Base-by-base conservation (phyloP, 2,329 filamentous ascomycete genomes). In the Cercospora sojina region DNA sequence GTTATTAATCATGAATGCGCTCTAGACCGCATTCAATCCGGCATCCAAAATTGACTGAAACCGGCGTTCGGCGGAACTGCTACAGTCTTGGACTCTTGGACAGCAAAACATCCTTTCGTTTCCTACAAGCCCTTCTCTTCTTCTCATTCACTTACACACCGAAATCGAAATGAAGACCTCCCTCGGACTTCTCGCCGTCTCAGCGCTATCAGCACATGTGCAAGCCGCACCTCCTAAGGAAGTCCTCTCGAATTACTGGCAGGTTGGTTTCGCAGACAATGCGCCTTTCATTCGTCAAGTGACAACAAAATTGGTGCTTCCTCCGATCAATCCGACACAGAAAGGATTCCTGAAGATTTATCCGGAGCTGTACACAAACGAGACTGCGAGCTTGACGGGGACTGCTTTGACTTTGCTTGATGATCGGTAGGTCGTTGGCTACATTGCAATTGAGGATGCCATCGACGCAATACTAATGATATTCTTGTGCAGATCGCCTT, bases 301-400 rank as follows among this genome's bases (percentile, higher is more conserved):
- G 23, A 49, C 59, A 0, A 61, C 59, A 2, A 51, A 25, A 1
- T 25, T 61, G 23, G 41, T 61, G 0, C 20, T 61, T 1, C 59
- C 59, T 20, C 38, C 59, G 4, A 31, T 61, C 25, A 49, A 61
- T 5, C 38, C 41, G 5, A 25, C 6, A 1, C 59, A 61, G n/a
- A 49, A n/a, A 6, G 59, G 59, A 9, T 61, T 61, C 8, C 41
- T 61, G 2, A 51, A 61, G 23, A 12, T 49, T 1, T 61, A 49
- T 16, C 41, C 59, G 1, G 59, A 61, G 13, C 3, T 61, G 1
- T 60, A 25, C 8, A 60, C 58, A 13, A 16, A 49, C 1, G 59
- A 25, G n/a, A 61, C 7, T 49, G 59, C 59, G 16, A 49, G 59
- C 7, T n/a, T 61, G 59, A 61, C 59, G 27, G 59, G 38, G 0